phyloP scores from a whole-genome alignment of 306 rosid species.

The Castanea sativa region DNA sequence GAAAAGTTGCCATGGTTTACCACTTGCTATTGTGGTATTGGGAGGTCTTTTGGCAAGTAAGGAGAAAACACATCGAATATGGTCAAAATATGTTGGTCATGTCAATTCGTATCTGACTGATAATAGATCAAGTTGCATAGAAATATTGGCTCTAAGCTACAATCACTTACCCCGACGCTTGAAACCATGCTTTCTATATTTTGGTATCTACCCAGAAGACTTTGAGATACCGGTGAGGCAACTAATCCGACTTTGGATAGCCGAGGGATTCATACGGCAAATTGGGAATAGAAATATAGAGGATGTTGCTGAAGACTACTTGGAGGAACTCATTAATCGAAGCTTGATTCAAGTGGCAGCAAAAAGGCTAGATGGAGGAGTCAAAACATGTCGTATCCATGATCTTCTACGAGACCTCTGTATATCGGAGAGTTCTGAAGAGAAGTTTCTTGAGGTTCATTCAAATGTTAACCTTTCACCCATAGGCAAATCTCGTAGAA shows the following conservation, averaged over 20 bases:
- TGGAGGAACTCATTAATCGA: background rate
- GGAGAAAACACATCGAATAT: background rate
- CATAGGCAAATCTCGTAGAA: background rate
- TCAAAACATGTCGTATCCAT: background rate
- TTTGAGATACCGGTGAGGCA: no score
- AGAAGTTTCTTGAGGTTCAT: background rate
- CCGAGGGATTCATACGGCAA: no score
- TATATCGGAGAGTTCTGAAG: background rate
- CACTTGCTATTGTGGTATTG: background rate
- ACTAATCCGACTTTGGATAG: no score
- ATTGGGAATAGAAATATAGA: background rate
- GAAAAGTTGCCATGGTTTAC: background rate
- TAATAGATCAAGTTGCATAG: accelerated
- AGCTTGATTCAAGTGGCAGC: slow-evolving; percentile 1
- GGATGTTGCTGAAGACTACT: background rate
- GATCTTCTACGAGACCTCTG: background rate
- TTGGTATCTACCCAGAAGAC: no score
- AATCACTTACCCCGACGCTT: no score
- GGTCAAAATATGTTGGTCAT: slow-evolving; percentile 14
- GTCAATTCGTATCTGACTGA: slow-evolving; percentile 15
- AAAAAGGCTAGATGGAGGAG: background rate
- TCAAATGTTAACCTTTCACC: background rate
- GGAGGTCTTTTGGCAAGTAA: background rate
- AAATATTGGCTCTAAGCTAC: no score
- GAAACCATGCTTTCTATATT: no score